Evolutionary conservation across 179 eudicot genomes (phyloP).

Genomic region (Silene noctiflora): DNA sequence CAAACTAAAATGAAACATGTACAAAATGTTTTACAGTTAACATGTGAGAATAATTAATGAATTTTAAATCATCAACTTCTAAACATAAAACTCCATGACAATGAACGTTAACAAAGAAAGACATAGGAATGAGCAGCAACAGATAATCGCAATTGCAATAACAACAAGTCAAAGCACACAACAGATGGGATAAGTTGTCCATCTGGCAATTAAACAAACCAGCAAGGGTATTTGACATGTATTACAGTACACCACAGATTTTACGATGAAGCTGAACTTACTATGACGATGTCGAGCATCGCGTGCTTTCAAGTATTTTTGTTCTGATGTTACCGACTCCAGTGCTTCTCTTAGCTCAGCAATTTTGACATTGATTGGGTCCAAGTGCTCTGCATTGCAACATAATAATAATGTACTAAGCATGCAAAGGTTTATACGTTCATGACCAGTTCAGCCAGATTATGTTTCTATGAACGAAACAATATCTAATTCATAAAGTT

Average conservation of each 20-base stretch:
- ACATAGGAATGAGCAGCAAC: neutral
- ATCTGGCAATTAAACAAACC: neutral
- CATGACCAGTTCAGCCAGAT: neutral
- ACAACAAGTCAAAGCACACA: neutral
- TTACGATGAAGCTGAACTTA: constrained; percentile 34
- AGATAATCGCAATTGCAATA: neutral
- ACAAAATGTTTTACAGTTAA: too few species aligned
- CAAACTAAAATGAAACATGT: too few species aligned
- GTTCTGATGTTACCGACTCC: constrained; percentile 78
- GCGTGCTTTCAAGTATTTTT: constrained; percentile 82
- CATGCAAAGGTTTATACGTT: neutral
- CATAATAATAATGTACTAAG: neutral
- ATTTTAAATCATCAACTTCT: too few species aligned
- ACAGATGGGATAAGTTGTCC: neutral
- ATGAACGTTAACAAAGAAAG: neutral
- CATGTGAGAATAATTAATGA: too few species aligned
- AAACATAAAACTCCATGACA: neutral
- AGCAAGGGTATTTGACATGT: neutral
- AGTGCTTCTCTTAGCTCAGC: constrained; percentile 86
- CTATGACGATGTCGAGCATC: constrained; percentile 86
- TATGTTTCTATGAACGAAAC: neutral
- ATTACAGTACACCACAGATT: constrained; percentile 2
- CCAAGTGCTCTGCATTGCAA: constrained; percentile 66
- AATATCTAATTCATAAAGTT: constrained; percentile 10
- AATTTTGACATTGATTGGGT: constrained; percentile 83